Percentiles rank a stretch among this genome's conserved stretches.
Evolutionary conservation across 176 grass and related monocot genomes (phyloP).

Genomic region (Tillandsia leiboldiana): DNA sequence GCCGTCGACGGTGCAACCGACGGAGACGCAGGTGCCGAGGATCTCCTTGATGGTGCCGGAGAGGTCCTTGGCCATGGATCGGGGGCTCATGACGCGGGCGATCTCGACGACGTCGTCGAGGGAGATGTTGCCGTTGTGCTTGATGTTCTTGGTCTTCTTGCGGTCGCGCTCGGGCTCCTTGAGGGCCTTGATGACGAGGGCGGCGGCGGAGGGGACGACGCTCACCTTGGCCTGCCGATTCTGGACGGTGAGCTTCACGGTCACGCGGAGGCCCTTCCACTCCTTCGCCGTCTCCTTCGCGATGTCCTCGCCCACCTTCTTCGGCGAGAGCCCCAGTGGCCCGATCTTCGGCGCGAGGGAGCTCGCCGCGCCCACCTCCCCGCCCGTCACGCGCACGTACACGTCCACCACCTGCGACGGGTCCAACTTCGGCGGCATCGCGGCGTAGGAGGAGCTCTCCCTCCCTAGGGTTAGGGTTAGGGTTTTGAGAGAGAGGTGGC

Average conservation of each 20-base stretch:
- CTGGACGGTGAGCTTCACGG: constrained; percentile 84
- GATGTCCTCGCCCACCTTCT: constrained; percentile 80
- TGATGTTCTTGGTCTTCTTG: constrained; percentile 79
- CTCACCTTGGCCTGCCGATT: constrained; percentile 72
- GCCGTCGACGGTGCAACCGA: not conserved
- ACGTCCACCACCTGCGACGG: constrained; percentile 54
- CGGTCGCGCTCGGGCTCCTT: constrained; percentile 73
- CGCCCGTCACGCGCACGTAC: constrained; percentile 60
- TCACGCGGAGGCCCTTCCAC: constrained; percentile 77
- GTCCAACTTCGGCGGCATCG: constrained; percentile 66
- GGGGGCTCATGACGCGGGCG: constrained; percentile 6
- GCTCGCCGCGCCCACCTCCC: constrained; percentile 57
- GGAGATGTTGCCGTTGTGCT: constrained; percentile 64
- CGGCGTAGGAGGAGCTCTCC: not conserved
- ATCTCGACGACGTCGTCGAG: constrained; percentile 69
- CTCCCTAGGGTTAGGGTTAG: not conserved
- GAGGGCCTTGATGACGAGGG: constrained; percentile 73
- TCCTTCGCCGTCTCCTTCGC: constrained; percentile 85
- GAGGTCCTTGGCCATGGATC: constrained; percentile 3
- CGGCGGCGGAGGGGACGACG: constrained; percentile 65
- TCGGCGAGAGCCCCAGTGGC: constrained; percentile 60
- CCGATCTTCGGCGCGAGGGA: constrained; percentile 74
- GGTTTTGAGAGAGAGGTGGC: not conserved
- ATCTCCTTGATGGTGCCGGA: constrained; percentile 2
- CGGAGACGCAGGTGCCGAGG: constrained; percentile 1